Evolutionary conservation across 257 asterid species (phyloP), one percentile per base, ranked within the genome.

Genomic region (Jasminum sambac): DNA sequence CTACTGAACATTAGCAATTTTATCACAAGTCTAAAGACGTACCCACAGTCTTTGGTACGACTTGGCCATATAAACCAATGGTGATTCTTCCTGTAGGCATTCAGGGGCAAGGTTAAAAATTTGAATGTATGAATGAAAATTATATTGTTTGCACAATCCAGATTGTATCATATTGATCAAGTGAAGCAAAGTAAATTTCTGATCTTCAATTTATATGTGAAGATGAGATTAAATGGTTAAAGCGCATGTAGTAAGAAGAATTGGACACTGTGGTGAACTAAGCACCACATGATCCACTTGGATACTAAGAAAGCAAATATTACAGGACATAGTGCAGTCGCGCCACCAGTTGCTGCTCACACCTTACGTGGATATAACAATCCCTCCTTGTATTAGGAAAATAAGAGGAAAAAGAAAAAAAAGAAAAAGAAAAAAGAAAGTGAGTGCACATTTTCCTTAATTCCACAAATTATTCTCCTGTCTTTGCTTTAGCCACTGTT

Each of bases 21-120:
- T 63, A 71, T 52, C 13, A 52, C 71, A 64, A 76, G 69, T n/a
- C 6, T n/a, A 43, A 59, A 40, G 30, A 70, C 83, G 72, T 89
- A 91, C 98, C 98, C 38, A 78, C 96, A 63, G 99, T 91, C 89
- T 89, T 95, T 71, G 97, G 99, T 79, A 88, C 94, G 77, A 80
- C 94, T 80, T 91, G 81, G 70, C 98, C 99, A 72, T 88, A 91
- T 73, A 95, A 86, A 68, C 95, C 98, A 68, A 95, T 91, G 11
- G 86, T 86, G 72, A 95, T 91, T 80, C 99, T 82, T 72, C 99
- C 99, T 91, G 96, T 71, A 78, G 63, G 62, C 40, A 72, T 58
- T 62, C 55, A 71, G 26, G 70, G 44, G 78, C 36, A 60, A 78
- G 67, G 67, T 17, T 25, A 40, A 17, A 73, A 73, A 41, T 26